phyloP scores from a whole-genome alignment of 345 rosid genomes.

The Lagerstroemia speciosa region DNA sequence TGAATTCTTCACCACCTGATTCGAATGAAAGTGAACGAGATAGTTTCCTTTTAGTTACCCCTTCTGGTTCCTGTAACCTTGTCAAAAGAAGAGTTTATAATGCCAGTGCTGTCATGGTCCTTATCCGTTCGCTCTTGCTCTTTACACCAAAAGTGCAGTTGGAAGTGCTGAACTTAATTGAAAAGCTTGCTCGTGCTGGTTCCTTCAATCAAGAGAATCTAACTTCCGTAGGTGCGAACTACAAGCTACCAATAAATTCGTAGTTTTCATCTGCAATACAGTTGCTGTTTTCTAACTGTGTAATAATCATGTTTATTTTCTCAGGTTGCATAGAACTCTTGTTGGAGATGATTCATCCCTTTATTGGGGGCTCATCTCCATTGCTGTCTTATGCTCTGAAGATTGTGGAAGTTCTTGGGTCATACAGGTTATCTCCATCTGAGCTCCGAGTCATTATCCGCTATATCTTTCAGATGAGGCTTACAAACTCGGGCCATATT shows the following conservation, averaged over 20 bases:
- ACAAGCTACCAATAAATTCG: constrained; percentile 4
- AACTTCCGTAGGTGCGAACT: constrained; percentile 78
- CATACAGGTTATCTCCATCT: constrained; percentile 93
- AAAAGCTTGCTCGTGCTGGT: constrained; percentile 78
- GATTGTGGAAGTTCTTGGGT: constrained; percentile 95
- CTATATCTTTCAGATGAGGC: constrained; percentile 79
- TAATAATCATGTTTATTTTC: constrained; percentile 11
- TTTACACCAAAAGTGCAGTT: constrained; percentile 93
- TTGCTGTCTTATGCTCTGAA: constrained; percentile 74
- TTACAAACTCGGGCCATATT: constrained; percentile 60
- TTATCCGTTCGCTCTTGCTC: constrained; percentile 77
- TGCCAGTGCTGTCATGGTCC: constrained; percentile 80
- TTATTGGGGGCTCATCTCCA: constrained; percentile 76
- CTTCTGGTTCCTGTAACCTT: constrained; percentile 59
- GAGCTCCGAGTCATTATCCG: constrained; percentile 81
- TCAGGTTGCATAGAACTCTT: constrained; percentile 92
- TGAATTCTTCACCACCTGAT: constrained; percentile 34
- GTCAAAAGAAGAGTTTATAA: constrained; percentile 81
- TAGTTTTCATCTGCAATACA: constrained; percentile 5
- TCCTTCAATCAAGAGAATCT: constrained; percentile 94
- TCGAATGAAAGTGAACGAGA: constrained; percentile 34
- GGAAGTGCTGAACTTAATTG: constrained; percentile 69
- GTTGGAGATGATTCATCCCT: constrained; percentile 82
- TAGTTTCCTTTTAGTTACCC: constrained; percentile 42
- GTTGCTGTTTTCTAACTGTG: constrained; percentile 15